Evolutionary conservation across 139 green algal genomes (phyloP).

Genomic region (Ettlia oleoabundans): DNA sequence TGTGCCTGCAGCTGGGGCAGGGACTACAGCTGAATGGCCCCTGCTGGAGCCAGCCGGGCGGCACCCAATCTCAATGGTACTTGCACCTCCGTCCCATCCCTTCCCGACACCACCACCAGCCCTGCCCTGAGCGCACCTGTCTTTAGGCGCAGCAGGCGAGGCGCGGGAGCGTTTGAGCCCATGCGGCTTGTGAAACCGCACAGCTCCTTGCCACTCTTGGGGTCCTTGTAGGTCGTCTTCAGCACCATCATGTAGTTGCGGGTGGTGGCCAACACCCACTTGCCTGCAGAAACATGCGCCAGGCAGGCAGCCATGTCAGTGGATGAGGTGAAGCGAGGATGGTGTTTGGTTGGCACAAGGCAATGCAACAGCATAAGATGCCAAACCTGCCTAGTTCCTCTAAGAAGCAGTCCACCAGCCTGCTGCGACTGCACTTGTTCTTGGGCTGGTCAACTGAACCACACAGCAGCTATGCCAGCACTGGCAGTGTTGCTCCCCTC

Average conservation of each 20-base stretch:
- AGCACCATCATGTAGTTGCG: slow-evolving; percentile 95
- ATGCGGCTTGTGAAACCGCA: slow-evolving; percentile 81
- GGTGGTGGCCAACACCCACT: slow-evolving; percentile 92
- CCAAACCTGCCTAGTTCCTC: no score
- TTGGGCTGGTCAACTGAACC: background rate
- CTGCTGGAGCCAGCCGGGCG: no score
- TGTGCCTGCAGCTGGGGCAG: no score
- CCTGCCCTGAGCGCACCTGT: slow-evolving; percentile 35
- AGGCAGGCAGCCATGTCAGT: no score
- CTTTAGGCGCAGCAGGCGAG: slow-evolving; percentile 89
- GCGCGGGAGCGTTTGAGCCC: slow-evolving; percentile 67
- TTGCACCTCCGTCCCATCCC: background rate
- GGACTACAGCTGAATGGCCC: no score
- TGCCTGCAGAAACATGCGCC: slow-evolving; percentile 37
- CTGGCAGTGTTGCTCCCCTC: no score
- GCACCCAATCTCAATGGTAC: no score
- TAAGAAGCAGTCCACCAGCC: no score
- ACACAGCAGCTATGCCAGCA: background rate
- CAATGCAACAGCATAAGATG: no score
- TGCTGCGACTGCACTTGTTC: no score
- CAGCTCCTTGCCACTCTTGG: slow-evolving; percentile 60
- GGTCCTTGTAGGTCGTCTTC: slow-evolving; percentile 82
- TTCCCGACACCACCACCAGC: background rate
- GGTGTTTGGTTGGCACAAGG: no score
- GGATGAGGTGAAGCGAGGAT: no score